Conservation (phyloP, 2,329 filamentous ascomycete species). For the Cadophora luteo-olivacea region DNA sequence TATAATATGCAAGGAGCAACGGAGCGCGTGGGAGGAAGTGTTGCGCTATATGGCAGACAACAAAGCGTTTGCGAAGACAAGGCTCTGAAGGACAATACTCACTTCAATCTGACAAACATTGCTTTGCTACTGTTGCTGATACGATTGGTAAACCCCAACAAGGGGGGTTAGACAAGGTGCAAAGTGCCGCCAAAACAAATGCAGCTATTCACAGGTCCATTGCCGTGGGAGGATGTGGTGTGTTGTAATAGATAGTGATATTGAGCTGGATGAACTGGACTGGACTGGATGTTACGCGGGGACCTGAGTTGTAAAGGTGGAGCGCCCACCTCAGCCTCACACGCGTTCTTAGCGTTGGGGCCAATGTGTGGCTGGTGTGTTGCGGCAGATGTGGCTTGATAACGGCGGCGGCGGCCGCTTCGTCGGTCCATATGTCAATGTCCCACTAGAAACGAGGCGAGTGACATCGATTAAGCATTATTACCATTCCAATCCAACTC, state of each 20-base stretch:
- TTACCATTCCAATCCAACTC: not conserved
- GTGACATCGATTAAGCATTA: not conserved
- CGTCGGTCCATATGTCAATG: not conserved
- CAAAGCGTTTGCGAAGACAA: conserved; percentile 16
- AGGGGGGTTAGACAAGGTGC: conserved; percentile 3
- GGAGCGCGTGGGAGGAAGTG: not conserved
- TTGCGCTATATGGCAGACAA: conserved; percentile 5
- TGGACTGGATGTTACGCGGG: conserved; percentile 19
- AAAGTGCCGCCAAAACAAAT: conserved; percentile 15
- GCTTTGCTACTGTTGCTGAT: conserved; percentile 32
- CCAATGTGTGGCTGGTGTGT: conserved; percentile 3
- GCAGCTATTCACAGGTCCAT: conserved; percentile 17
- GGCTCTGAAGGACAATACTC: conserved; percentile 27
- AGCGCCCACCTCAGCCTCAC: conserved; percentile 14
- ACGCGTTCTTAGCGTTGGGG: conserved; percentile 8
- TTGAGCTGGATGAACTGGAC: not conserved
- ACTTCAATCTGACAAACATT: conserved; percentile 44
- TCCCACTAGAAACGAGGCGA: not conserved
- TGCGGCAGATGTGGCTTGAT: conserved; percentile 6
- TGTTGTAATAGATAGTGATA: conserved; percentile 7
- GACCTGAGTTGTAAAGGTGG: conserved; percentile 7
- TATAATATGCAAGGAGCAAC: not conserved
- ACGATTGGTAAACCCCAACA: conserved; percentile 25
- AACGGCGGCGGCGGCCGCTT: not conserved
- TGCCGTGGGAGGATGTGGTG: not conserved